These are phyloP conservation scores for Trichaptum fuscoviolaceum DNA, from an alignment of 768 basidiomycete species.

Conservation along the genomic window DNA sequence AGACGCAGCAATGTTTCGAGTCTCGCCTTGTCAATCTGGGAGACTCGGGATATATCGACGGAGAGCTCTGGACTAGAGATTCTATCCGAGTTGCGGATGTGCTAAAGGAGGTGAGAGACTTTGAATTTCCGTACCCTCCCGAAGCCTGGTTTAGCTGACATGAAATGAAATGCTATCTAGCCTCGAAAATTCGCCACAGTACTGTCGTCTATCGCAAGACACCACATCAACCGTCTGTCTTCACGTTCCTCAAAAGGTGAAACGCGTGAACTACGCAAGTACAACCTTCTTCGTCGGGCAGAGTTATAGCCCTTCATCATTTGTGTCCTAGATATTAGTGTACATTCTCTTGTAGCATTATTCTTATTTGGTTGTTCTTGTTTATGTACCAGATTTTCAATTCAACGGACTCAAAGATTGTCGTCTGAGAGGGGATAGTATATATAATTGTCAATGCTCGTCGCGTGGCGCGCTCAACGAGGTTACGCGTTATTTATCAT, in stretches of 20 bases:
- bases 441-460: too few relatives aligned
- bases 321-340: neutral
- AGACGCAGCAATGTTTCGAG: neutral
- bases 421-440: too few relatives aligned
- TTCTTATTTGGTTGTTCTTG: neutral
- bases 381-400: too few relatives aligned
- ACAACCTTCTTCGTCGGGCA: neutral
- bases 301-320: neutral
- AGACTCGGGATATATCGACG: neutral
- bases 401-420: too few relatives aligned
- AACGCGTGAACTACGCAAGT: neutral
- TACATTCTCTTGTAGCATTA: neutral
- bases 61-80: neutral
- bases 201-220: neutral
- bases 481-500: neutral
- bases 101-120: neutral
- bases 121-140: neutral
- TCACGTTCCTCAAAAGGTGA: neutral
- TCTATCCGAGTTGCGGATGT: neutral
- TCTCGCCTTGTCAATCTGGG: neutral
- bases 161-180: neutral
- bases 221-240: neutral
- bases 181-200: neutral
- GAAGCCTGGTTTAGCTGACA: too few relatives aligned
- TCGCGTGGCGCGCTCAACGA: neutral